Percentiles rank a stretch among this genome's conserved stretches.
phyloP scores from a whole-genome alignment of 139 green algal genomes.

The Tetraselmis chui region DNA sequence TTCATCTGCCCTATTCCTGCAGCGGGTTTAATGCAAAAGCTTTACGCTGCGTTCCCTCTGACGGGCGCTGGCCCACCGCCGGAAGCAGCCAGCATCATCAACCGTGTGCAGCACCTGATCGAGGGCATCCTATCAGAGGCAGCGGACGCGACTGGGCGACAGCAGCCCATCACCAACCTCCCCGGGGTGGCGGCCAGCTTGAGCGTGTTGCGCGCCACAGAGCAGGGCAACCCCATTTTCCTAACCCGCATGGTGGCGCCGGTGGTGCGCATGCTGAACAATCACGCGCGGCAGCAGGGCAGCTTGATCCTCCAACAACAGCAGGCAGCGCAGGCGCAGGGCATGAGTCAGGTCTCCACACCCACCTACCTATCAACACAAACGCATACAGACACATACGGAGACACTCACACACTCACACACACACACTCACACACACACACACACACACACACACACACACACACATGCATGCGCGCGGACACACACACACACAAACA shows the following conservation, averaged over 20 bases:
- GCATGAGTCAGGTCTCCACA: neutral
- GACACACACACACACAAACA: no score
- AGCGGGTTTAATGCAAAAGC: slow-evolving; percentile 8
- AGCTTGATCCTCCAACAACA: neutral
- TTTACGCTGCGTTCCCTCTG: slow-evolving; percentile 15
- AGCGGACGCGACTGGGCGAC: neutral
- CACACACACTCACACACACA: no score
- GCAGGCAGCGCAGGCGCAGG: neutral
- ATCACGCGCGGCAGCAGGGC: neutral
- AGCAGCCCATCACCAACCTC: slow-evolving; percentile 5
- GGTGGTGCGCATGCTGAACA: neutral
- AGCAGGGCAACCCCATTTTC: neutral
- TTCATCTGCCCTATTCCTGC: neutral
- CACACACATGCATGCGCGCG: no score
- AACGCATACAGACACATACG: no score
- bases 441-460: no score
- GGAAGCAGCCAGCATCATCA: neutral
- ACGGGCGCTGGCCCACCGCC: neutral
- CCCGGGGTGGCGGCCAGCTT: neutral
- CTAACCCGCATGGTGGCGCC: neutral
- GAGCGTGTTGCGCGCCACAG: neutral
- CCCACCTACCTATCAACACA: no score
- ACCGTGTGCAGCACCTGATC: neutral
- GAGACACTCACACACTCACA: no score
- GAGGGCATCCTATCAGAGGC: neutral